A percentile compares a stretch with the other conserved stretches of the same genome.
These are phyloP conservation scores for Paecilomyces variotii DNA, from an alignment of 2,329 filamentous ascomycete species.

Conservation along the genomic window DNA sequence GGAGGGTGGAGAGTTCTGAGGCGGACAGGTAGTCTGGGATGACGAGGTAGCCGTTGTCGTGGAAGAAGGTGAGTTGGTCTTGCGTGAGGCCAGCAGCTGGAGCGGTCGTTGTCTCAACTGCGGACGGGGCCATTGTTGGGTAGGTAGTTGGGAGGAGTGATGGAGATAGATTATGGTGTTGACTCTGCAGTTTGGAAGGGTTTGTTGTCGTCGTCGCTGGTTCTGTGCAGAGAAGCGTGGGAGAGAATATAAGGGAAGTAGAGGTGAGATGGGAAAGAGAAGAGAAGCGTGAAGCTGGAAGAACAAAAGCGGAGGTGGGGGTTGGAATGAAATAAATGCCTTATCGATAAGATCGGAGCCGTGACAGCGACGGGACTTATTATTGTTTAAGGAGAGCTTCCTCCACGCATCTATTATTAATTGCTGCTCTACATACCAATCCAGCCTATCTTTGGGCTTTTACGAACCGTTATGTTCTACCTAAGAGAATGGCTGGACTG, in stretches of 20 bases:
- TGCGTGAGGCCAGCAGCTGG: conserved; percentile 52
- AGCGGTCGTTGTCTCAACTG: background rate
- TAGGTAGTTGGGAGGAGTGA: background rate
- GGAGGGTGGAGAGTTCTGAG: conserved; percentile 57
- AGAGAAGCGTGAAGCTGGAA: background rate
- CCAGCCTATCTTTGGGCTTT: too few relatives aligned
- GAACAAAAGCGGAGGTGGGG: background rate
- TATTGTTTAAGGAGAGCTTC: background rate
- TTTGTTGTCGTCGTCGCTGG: background rate
- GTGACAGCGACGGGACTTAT: background rate
- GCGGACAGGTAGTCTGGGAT: conserved; percentile 67
- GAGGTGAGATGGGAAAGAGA: background rate
- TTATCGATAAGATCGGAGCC: background rate
- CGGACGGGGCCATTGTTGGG: background rate
- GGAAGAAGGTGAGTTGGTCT: conserved; percentile 63
- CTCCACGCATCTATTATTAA: background rate
- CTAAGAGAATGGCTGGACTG: too few relatives aligned
- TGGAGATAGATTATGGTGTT: too few relatives aligned
- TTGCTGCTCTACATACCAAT: background rate
- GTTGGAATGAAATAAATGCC: background rate
- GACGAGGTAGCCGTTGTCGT: conserved; percentile 81
- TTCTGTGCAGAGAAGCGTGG: background rate
- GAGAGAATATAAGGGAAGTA: background rate
- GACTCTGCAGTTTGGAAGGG: background rate
- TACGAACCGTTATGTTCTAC: too few relatives aligned